These are phyloP conservation scores for Hypocreales sp. DNA, from an alignment of 2,329 filamentous ascomycete genomes.

Conservation along the genomic window DNA sequence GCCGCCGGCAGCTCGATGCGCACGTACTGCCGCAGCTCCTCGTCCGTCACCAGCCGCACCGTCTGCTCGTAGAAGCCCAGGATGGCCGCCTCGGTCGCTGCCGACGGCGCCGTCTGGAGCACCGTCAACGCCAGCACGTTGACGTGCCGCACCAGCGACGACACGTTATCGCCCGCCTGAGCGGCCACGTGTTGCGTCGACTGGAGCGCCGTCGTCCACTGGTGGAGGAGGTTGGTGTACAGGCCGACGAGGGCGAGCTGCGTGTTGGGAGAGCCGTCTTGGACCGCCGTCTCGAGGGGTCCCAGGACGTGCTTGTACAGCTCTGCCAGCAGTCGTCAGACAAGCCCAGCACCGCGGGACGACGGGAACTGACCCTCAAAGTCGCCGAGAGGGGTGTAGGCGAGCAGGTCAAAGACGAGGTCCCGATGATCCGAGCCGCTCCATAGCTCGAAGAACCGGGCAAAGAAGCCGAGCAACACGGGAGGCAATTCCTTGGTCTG, in stretches of 20 bases:
- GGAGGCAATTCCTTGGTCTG: slow-evolving; percentile 36
- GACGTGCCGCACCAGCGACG: slow-evolving; percentile 29
- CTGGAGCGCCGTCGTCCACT: slow-evolving; percentile 35
- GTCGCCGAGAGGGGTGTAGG: slow-evolving; percentile 34
- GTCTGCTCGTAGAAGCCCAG: slow-evolving; percentile 56
- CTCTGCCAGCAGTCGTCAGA: slow-evolving; percentile 19
- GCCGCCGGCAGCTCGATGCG: slow-evolving; percentile 54
- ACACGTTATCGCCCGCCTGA: slow-evolving; percentile 21
- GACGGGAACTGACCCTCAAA: slow-evolving; percentile 34
- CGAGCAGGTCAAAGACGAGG: slow-evolving; percentile 41
- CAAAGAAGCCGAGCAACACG: slow-evolving; percentile 32
- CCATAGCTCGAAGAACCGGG: slow-evolving; percentile 42
- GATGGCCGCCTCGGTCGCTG: slow-evolving; percentile 36
- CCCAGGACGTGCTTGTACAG: slow-evolving; percentile 31
- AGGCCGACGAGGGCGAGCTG: slow-evolving; percentile 47
- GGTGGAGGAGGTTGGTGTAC: slow-evolving; percentile 50
- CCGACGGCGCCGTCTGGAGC: slow-evolving; percentile 32
- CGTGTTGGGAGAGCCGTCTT: slow-evolving; percentile 32
- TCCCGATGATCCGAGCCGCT: slow-evolving; percentile 39
- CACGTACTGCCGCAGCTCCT: slow-evolving; percentile 33
- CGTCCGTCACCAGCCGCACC: slow-evolving; percentile 38
- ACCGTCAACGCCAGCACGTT: slow-evolving; percentile 43
- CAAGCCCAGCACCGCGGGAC: slow-evolving; percentile 1
- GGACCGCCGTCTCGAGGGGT: slow-evolving; percentile 33
- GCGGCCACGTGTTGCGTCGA: slow-evolving; percentile 19